These are phyloP conservation scores for Geopyxis carbonaria DNA, from an alignment of 495 filamentous ascomycete genomes.

Conservation along the genomic window DNA sequence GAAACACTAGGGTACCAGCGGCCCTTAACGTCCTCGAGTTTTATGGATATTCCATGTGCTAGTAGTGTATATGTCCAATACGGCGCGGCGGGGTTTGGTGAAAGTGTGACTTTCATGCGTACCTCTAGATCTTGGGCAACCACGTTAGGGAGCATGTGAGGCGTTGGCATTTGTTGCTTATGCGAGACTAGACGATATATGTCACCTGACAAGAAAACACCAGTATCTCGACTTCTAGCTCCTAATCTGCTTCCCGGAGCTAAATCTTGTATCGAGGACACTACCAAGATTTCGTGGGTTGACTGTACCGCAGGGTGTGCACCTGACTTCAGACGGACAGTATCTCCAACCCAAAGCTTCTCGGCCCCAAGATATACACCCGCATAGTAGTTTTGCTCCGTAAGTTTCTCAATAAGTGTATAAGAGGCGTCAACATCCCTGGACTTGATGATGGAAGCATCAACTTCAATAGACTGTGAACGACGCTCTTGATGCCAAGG, in stretches of 20 bases:
- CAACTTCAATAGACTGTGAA: constrained; percentile 33
- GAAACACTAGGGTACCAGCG: constrained; percentile 45
- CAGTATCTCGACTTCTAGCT: constrained; percentile 7
- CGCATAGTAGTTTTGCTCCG: constrained; percentile 31
- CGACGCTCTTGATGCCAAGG: constrained; percentile 32
- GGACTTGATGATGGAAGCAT: constrained; percentile 44
- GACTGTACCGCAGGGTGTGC: constrained; percentile 19
- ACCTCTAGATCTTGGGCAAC: constrained; percentile 2
- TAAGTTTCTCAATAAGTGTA: constrained; percentile 34
- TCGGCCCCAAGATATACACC: constrained; percentile 48
- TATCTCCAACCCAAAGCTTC: constrained; percentile 44
- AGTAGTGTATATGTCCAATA: constrained; percentile 16
- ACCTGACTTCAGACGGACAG: constrained; percentile 31
- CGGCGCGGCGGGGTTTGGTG: background rate
- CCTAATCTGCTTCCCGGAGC: constrained; percentile 3
- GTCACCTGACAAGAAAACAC: constrained; percentile 17
- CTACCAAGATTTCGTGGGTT: constrained; percentile 37
- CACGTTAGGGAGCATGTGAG: constrained; percentile 11
- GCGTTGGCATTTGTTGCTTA: constrained; percentile 23
- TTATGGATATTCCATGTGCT: constrained; percentile 23
- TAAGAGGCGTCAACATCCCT: constrained; percentile 40
- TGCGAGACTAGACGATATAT: constrained; percentile 16
- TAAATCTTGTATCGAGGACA: constrained; percentile 27
- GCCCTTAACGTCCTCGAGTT: constrained; percentile 39
- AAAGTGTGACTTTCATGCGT: background rate